Evolutionary conservation across 2,329 filamentous ascomycete genomes (phyloP).

Genomic region (Cladophialophora immunda): DNA sequence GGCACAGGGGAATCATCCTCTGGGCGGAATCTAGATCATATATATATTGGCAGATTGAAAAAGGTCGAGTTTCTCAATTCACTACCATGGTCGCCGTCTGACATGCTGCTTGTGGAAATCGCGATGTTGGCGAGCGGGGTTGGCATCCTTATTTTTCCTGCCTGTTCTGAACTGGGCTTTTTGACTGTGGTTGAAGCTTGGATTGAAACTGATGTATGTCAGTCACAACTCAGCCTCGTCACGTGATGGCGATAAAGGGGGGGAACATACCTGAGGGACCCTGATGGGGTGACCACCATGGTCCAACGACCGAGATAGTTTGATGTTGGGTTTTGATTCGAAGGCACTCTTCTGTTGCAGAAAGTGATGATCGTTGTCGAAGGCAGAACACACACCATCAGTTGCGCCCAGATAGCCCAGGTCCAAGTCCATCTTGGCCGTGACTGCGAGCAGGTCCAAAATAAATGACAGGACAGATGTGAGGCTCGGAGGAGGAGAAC

Average conservation of each 20-base stretch:
- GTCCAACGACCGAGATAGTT: slow-evolving; percentile 17
- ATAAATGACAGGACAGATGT: background rate
- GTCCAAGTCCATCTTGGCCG: slow-evolving; percentile 11
- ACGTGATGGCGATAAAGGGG: background rate
- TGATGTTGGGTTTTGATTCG: slow-evolving; percentile 16
- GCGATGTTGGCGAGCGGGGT: too few species aligned
- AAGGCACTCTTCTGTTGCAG: slow-evolving; percentile 10
- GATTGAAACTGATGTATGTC: background rate
- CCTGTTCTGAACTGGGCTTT: background rate
- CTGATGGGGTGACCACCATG: background rate
- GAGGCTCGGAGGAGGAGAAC: background rate
- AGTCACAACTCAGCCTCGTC: slow-evolving; percentile 10
- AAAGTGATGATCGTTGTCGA: slow-evolving; percentile 8
- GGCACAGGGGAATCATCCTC: too few species aligned
- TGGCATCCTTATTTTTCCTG: background rate
- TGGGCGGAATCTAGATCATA: too few species aligned
- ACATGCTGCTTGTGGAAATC: too few species aligned
- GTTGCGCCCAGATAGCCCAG: slow-evolving; percentile 16
- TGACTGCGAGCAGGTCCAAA: background rate
- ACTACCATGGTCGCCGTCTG: too few species aligned
- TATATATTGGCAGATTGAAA: too few species aligned
- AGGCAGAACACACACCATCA: slow-evolving; percentile 5
- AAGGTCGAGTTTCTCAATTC: too few species aligned
- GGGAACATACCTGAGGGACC: background rate
- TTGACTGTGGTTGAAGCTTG: background rate